Base-by-base conservation (phyloP, 352 stramenopile genomes). In the Globisporangium mamillatum region DNA sequence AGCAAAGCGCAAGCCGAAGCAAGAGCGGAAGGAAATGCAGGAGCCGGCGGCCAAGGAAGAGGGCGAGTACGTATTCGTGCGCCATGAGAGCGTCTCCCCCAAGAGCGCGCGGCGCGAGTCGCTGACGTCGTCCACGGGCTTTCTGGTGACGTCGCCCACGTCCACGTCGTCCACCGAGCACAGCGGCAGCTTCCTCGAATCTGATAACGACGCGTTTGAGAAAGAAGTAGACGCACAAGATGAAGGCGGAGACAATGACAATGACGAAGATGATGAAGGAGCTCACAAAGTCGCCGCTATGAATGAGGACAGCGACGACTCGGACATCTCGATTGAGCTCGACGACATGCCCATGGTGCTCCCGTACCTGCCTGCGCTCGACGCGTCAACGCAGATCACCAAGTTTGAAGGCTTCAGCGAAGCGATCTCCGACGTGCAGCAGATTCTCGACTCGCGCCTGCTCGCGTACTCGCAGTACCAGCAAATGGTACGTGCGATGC, bases 381-480 rank as follows among this genome's bases (percentile, higher is more conserved):
- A 93, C 60, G 84, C 86, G 50, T 95, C 88, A n/a, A 94, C 84
- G 16, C 75, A 95, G 78, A 94, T 95, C 72, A 94, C 82, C 56
- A 89, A 91, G 67, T 76, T 86, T 55, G 88, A 94, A 27, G 88
- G 87, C 58, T 95, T 92, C 62, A 85, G 77, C 50, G 88, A 93
- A 38, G 87, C 86, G 20, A 87, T 94, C 32, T 80, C 84, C 57
- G 82, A 86, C 48, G 86, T 81, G 34, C 88, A 95, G 64, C 80
- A 84, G 54, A 79, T 81, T 32, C 75, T 94, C 48, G 88, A 94
- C 70, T 91, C 86, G 53, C 86, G 86, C 41, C 74, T 94, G 32
- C 58, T 94, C 52, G 86, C 87, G 57, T 95, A 92, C 61, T 95
- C 88, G 9, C 87, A 91, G 68, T 95, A 95, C 68, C 84, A 91